phyloP scores from a whole-genome alignment of 106 monocot genomes.

The Gastrodia elata region DNA sequence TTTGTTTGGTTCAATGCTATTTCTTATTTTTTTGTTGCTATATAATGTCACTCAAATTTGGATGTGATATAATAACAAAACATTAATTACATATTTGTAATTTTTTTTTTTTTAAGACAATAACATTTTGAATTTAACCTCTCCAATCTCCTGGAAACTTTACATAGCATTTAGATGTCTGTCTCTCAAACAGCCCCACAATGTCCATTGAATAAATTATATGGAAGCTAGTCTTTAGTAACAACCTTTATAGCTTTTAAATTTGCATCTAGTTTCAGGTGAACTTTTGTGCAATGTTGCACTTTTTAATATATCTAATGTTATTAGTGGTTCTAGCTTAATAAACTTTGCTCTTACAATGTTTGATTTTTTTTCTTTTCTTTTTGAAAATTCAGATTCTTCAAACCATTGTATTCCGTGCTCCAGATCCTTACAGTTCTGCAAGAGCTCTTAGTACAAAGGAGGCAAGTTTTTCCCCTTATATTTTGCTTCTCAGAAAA shows the following conservation, averaged over 20 bases:
- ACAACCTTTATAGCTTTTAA: background rate
- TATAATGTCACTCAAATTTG: no score
- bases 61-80: no score
- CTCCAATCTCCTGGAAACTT: no score
- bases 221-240: background rate
- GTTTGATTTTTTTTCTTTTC: background rate
- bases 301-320: background rate
- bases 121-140: no score
- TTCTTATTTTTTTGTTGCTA: no score
- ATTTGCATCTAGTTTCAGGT: background rate
- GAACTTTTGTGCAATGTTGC: background rate
- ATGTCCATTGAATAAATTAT: background rate
- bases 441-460: slow-evolving; percentile 68
- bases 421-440: slow-evolving; percentile 29
- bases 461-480: slow-evolving; percentile 46
- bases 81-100: no score
- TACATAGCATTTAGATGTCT: no score
- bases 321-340: background rate
- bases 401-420: slow-evolving; percentile 52
- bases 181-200: no score
- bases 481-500: background rate
- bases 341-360: background rate
- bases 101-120: no score
- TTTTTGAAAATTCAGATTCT: slow-evolving; percentile 56
- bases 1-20: no score